Base-by-base conservation (phyloP, 257 asterid genomes). In the Cynanchum wilfordii region DNA sequence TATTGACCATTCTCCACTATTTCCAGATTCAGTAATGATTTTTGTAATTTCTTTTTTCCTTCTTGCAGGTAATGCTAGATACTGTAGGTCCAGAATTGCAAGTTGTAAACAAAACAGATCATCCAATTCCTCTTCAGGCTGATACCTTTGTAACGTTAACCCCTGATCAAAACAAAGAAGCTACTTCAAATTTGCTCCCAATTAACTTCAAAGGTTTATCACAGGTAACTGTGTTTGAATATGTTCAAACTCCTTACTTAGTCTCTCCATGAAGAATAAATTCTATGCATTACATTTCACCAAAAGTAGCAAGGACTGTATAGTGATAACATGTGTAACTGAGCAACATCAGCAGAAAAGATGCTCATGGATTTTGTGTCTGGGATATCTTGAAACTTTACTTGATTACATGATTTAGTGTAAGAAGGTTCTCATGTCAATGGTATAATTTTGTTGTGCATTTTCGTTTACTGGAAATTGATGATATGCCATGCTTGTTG, bases 41-140 rank as follows among this genome's bases (percentile, higher is more conserved):
- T 51, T 10, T 16, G 10, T 44, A 73, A 24, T 68, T 29, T 69
- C 19, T 51, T 22, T 56, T 68, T n/a, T n/a, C n/a, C 24, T 74
- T 30, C 68, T 67, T 62, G 65, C 79, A 89, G 96, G 88, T 89
- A 68, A 89, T 89, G 96, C 90, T 89, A 16, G 96, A 89, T 71
- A 89, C 96, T 4, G 83, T 69, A 60, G 96, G 96, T 71, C 96
- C 96, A 6, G 96, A 89, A 81, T 83, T 89, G 78, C 88, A 85
- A 74, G 86, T 89, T 24, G 89, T 88, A 59, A 88, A 86, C 88
- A 85, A 81, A 65, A 72, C 86, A 0, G 86, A 82, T 73, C 84
- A 72, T 3, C 85, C 92, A 30, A 88, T 89, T 70, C 68, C 87
- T 55, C 89, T 88, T 17, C 40, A 83, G 70, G 92, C 85, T 68